Base-by-base conservation (phyloP, 2,329 filamentous ascomycete species). In the Xylaria sp. region DNA sequence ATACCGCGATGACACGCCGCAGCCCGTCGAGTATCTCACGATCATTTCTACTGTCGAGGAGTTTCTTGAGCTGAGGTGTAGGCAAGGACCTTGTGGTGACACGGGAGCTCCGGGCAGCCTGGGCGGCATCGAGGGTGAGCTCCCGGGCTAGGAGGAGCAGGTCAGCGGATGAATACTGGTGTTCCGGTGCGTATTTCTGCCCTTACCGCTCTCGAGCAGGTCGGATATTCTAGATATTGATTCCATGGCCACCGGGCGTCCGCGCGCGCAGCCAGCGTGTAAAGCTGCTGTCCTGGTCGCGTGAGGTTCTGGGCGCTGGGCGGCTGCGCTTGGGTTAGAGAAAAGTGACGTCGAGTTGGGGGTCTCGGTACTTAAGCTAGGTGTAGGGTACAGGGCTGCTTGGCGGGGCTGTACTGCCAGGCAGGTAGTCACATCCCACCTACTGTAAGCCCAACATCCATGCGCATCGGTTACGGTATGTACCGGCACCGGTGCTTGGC, bases 101-200 rank as follows among this genome's bases (percentile, higher is more conserved):
- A 69, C 89, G 85, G 69, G 86, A 85, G 78, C 84, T 87, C 77
- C 93, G 89, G 75, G 94, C 94, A 75, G 94, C 93, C 81, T 94
- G 93, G 76, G 96, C 95, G 74, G 96, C 96, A 87, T 99, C 96
- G 82, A 99, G 90, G 66, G 96, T 99, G 79, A 99, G 91, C 83
- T 98, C 96, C 82, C 96, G 92, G 79, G 96, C 96, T 97, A 83
- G 53, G 62, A 61, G 50, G 71, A 71, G 70, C 44, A 61, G 60
- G 59, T 69, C 54, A 60, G 64, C 69, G 59, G 57, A 47, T 37
- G 32, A 6, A 47, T 59, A 60, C 67, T 53, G 62, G 65, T 65
- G 37, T 60, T 27, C 51, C 62, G 60, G 23, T 44, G 37, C 9
- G 29, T 63, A 57, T 32, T 50, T 25, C 40, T 58, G 40, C 35